These are phyloP conservation scores for Nitzschia sp. DNA, from an alignment of 108 stramenopile species.

Conservation along the genomic window DNA sequence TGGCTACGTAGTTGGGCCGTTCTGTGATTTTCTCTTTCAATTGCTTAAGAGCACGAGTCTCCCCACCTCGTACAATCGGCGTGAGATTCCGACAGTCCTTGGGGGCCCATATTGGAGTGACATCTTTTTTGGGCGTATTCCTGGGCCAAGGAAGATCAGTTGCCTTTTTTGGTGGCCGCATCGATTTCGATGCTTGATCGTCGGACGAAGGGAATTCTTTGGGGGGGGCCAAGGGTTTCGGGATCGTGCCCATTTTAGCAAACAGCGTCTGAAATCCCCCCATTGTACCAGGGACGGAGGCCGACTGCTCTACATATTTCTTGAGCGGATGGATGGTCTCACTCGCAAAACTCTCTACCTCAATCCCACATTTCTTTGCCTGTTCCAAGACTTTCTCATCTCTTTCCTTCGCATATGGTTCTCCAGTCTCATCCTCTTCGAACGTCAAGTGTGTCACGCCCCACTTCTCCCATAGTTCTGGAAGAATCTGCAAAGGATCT, in stretches of 20 bases:
- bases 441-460: slow-evolving; percentile 62
- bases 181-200: slow-evolving; percentile 2
- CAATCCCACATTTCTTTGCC: slow-evolving; percentile 40
- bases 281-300: slow-evolving; percentile 52
- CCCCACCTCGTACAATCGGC: slow-evolving; percentile 53
- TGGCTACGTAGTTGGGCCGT: slow-evolving; percentile 63
- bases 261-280: slow-evolving; percentile 52
- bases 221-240: slow-evolving; percentile 27
- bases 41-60: slow-evolving; percentile 46
- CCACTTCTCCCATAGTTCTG: slow-evolving; percentile 62
- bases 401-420: slow-evolving; percentile 58
- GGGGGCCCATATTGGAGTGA: slow-evolving; percentile 59
- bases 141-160: slow-evolving; percentile 65
- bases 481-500: slow-evolving; percentile 74
- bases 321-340: slow-evolving; percentile 52
- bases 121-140: slow-evolving; percentile 39
- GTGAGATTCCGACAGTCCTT: slow-evolving; percentile 49
- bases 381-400: slow-evolving; percentile 63
- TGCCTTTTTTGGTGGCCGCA: slow-evolving; percentile 46
- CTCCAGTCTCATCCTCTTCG: slow-evolving; percentile 69
- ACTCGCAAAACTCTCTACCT: slow-evolving; percentile 40
- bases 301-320: slow-evolving; percentile 18
- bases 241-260: slow-evolving; percentile 15
- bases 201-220: slow-evolving; percentile 21
- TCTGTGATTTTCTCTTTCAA: slow-evolving; percentile 23